A percentile compares a stretch with the other conserved stretches of the same genome.
Conservation (phyloP, 805 yeast species). For the Candida stauntonica region DNA sequence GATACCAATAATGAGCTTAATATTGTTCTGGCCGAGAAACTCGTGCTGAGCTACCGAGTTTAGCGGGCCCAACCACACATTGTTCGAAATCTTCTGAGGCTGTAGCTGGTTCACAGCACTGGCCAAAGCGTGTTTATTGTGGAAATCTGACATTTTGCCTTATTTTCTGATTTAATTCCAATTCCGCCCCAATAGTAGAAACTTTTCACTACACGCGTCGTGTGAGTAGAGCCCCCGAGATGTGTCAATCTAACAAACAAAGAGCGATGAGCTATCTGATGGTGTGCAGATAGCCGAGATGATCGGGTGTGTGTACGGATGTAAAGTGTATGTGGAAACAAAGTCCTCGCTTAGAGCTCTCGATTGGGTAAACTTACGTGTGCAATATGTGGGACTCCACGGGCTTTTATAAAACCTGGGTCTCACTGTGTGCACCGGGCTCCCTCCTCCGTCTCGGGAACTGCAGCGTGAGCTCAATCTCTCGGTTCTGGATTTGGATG, state of each 20-base stretch:
- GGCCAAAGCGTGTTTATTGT: slow-evolving; percentile 25
- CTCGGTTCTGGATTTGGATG: too few relatives aligned
- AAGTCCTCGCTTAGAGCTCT: too few relatives aligned
- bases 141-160: slow-evolving; percentile 21
- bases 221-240: slow-evolving; percentile 1
- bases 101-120: slow-evolving; percentile 26
- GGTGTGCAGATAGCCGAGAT: not conserved
- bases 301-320: not conserved
- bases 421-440: too few relatives aligned
- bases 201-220: too few relatives aligned
- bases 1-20: slow-evolving; percentile 35
- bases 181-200: too few relatives aligned
- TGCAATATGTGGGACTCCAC: too few relatives aligned
- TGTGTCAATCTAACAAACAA: slow-evolving; percentile 2
- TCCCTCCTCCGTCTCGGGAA: too few relatives aligned
- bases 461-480: too few relatives aligned
- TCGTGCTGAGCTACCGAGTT: slow-evolving; percentile 36
- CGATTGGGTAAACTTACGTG: too few relatives aligned
- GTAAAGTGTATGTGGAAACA: not conserved
- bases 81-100: slow-evolving; percentile 39
- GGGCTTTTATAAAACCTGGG: too few relatives aligned
- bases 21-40: slow-evolving; percentile 35
- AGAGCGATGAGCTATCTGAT: not conserved
- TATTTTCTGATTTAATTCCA: not conserved
- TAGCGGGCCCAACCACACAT: slow-evolving; percentile 45